Conservation (phyloP, 805 yeast genomes). For the Clavispora fructus region DNA sequence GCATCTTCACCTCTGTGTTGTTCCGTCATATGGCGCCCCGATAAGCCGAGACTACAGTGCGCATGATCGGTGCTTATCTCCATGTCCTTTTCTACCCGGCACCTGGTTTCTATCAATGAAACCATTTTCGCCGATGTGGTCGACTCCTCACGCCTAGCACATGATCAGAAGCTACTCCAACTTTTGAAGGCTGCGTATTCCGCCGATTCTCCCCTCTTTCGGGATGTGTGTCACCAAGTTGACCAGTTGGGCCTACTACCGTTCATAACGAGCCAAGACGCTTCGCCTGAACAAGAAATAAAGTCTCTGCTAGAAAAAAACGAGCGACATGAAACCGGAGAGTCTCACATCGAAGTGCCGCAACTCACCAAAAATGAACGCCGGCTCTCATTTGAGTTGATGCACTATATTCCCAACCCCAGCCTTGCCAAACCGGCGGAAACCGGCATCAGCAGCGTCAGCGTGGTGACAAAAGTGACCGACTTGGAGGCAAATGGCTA, state of each 20-base stretch:
- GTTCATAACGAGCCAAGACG: neutral
- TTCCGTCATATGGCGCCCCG: neutral
- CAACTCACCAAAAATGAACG: conserved; percentile 15
- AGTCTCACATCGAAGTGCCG: conserved; percentile 9
- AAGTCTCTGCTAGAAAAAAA: neutral
- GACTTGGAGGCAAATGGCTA: conserved; percentile 13
- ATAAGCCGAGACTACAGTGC: neutral
- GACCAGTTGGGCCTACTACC: conserved; percentile 4
- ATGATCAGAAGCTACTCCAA: conserved; percentile 1
- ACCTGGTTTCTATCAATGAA: neutral
- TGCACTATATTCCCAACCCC: conserved; percentile 12
- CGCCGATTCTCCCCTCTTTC: conserved; percentile 1
- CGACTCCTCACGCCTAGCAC: conserved; percentile 3
- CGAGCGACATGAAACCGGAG: neutral
- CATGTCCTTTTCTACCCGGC: neutral
- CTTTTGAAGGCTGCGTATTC: neutral
- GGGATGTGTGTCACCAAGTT: conserved; percentile 10
- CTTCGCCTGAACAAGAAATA: neutral
- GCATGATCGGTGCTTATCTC: neutral
- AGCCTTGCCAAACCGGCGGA: conserved; percentile 27
- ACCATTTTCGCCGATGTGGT: conserved; percentile 4
- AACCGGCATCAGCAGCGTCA: conserved; percentile 26
- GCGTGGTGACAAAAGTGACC: conserved; percentile 25
- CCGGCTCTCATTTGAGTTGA: conserved; percentile 25
- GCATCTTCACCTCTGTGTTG: no score